These are phyloP conservation scores for Rhizoctonia solani DNA, from an alignment of 1,284 basidiomycete species.

Conservation along the genomic window DNA sequence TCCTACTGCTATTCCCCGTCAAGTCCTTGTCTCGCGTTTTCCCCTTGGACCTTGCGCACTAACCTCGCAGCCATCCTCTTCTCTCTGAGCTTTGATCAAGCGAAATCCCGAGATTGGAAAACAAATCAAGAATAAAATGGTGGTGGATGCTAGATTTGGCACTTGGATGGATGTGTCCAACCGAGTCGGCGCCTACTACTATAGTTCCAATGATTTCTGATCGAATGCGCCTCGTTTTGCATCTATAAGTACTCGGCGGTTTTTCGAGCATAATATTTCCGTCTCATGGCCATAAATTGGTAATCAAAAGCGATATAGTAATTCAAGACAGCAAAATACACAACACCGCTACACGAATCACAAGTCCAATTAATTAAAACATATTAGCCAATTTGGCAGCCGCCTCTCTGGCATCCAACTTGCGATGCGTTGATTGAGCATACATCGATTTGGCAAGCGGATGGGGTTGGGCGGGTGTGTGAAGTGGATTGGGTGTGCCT, in stretches of 20 bases:
- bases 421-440: conserved; percentile 64
- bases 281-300: too few relatives aligned
- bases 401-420: conserved; percentile 78
- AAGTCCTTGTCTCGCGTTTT: not conserved
- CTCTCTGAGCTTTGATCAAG: not conserved
- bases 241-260: too few relatives aligned
- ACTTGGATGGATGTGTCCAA: conserved; percentile 28
- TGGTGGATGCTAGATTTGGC: conserved; percentile 24
- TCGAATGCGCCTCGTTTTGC: too few relatives aligned
- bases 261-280: too few relatives aligned
- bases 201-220: too few relatives aligned
- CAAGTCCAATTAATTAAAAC: conserved; percentile 62
- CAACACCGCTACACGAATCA: too few relatives aligned
- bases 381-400: conserved; percentile 86
- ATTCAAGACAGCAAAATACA: conserved; percentile 6
- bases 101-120: conserved; percentile 2
- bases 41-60: not conserved
- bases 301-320: not conserved
- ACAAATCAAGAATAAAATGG: conserved; percentile 1
- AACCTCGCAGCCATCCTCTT: conserved; percentile 30
- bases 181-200: not conserved
- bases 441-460: conserved; percentile 72
- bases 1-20: not conserved
- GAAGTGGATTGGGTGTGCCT: conserved; percentile 51
- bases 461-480: conserved; percentile 52